phyloP scores from a whole-genome alignment of 495 filamentous ascomycete genomes.

The Lepraria neglecta region DNA sequence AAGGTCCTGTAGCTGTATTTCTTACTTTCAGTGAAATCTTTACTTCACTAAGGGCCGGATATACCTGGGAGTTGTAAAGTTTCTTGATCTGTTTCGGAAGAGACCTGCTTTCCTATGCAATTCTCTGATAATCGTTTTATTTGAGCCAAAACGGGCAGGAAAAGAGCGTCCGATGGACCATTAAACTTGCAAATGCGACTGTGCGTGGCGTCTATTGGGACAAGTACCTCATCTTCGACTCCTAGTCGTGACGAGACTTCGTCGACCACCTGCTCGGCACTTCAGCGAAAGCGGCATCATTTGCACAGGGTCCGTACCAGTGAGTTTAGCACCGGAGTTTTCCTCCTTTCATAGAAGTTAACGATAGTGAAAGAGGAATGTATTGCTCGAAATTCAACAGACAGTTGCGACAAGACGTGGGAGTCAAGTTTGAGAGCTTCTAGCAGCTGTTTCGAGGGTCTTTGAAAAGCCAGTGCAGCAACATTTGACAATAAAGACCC shows the following conservation, averaged over 20 bases:
- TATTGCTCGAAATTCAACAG: conserved; percentile 5
- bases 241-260: conserved; percentile 4
- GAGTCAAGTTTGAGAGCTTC: conserved; percentile 11
- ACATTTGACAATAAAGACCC: conserved; percentile 11
- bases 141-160: conserved; percentile 5
- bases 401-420: background rate
- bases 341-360: conserved; percentile 17
- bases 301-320: background rate
- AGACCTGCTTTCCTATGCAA: background rate
- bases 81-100: too few relatives aligned
- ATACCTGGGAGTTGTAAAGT: background rate
- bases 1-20: background rate
- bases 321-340: conserved; percentile 6
- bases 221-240: background rate
- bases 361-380: conserved; percentile 2
- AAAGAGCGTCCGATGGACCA: background rate
- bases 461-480: conserved; percentile 7
- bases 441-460: conserved; percentile 7
- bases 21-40: background rate
- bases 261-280: conserved; percentile 4
- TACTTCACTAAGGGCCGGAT: background rate
- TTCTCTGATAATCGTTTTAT: background rate
- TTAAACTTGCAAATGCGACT: conserved; percentile 10
- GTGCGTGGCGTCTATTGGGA: conserved; percentile 11
- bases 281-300: background rate